Conservation (phyloP, 108 stramenopile species). For the Licmophora abbreviata region DNA sequence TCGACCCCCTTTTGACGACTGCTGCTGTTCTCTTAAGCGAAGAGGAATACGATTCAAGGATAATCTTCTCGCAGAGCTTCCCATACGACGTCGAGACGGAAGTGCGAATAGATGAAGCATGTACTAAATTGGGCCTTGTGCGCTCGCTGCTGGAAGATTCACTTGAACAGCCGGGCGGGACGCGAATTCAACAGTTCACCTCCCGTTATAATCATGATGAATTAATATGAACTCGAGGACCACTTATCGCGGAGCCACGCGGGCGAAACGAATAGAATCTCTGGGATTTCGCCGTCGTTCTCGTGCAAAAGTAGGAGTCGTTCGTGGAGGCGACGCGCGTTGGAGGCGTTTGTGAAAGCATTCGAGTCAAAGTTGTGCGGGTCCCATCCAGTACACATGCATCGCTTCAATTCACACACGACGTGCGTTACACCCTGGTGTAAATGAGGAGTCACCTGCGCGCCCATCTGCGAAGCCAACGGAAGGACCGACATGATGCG, state of each 20-base stretch:
- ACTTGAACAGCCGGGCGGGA: neutral
- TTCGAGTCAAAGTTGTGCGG: neutral
- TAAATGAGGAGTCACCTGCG: conserved; percentile 34
- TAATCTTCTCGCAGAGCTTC: conserved; percentile 17
- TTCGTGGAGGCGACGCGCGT: neutral
- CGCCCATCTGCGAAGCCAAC: conserved; percentile 45
- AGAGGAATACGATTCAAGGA: neutral
- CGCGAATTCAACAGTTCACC: conserved; percentile 5
- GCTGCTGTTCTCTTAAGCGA: conserved; percentile 2
- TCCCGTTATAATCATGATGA: neutral
- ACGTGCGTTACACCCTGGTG: conserved; percentile 55
- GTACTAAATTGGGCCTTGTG: conserved; percentile 1
- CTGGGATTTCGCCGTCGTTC: neutral
- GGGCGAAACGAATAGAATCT: conserved; percentile 17
- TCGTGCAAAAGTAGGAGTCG: neutral
- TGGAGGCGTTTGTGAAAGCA: neutral
- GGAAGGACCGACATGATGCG: conserved; percentile 32
- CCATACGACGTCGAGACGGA: conserved; percentile 15
- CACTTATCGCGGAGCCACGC: conserved; percentile 15
- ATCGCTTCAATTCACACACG: conserved; percentile 33
- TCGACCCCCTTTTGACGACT: conserved; percentile 13
- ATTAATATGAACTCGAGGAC: neutral
- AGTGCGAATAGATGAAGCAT: conserved; percentile 7
- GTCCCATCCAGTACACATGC: neutral
- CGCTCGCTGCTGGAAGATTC: conserved; percentile 4